phyloP scores from a whole-genome alignment of 345 rosid species.

The Anastatica hierochuntica region DNA sequence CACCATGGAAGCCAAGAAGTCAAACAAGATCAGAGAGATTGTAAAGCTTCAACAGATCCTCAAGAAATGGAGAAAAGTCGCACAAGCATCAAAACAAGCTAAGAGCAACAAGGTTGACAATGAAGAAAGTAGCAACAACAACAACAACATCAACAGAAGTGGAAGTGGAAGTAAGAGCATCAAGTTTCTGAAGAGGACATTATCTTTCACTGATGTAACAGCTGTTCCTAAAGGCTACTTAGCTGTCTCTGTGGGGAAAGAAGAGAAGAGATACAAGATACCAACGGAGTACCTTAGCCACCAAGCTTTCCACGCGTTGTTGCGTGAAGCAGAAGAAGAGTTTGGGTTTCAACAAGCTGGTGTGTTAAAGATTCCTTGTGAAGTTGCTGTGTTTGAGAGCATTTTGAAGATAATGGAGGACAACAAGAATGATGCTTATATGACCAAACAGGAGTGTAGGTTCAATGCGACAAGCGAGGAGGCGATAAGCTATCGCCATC shows the following conservation, averaged over 20 bases:
- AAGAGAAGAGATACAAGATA: conserved; percentile 55
- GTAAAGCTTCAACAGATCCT: conserved; percentile 88
- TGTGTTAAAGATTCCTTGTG: conserved; percentile 59
- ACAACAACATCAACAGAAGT: background rate
- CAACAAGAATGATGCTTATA: conserved; percentile 6
- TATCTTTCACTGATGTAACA: conserved; percentile 48
- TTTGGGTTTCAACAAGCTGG: conserved; percentile 78
- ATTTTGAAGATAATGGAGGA: conserved; percentile 45
- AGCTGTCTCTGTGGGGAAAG: conserved; percentile 61
- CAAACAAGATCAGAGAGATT: conserved; percentile 85
- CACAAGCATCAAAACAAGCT: conserved; percentile 39
- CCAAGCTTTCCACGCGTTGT: conserved; percentile 46
- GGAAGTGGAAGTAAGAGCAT: conserved; percentile 38
- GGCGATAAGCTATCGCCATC: conserved; percentile 26
- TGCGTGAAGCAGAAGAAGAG: conserved; percentile 79
- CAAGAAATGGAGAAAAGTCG: conserved; percentile 85
- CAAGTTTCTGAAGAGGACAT: conserved; percentile 76
- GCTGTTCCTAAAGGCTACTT: conserved; percentile 57
- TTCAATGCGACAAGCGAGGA: conserved; percentile 27
- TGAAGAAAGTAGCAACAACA: too few relatives aligned
- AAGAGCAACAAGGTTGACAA: conserved; percentile 10
- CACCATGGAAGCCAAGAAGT: conserved; percentile 60
- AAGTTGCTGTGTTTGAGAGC: conserved; percentile 44
- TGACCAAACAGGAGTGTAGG: conserved; percentile 33
- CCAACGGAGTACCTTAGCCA: conserved; percentile 56